Evolutionary conservation across 306 rosid species (phyloP), one percentile per base, ranked within the genome.

Genomic region (Cicer cuneatum): DNA sequence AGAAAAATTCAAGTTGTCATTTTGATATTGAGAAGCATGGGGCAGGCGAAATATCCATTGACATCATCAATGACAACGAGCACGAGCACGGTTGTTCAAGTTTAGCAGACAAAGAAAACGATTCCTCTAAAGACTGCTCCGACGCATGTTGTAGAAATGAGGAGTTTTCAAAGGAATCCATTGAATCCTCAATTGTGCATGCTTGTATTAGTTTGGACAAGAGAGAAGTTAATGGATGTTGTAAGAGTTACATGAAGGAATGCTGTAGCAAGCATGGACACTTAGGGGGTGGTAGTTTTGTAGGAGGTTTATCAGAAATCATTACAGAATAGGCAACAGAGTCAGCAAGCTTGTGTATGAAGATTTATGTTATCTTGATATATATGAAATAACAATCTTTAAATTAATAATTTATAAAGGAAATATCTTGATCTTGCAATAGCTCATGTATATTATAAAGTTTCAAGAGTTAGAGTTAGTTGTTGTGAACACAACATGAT

Each of bases 241-340:
- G 97, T 84, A 87, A 85, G 85, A 90, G 93, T 81, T 90, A 90
- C 84, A 82, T 83, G 96, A 84, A 86, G 84, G 93, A 92, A 82
- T 90, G 98, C 5, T 92, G 97, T 61, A 72, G 75, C 68, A 83
- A 60, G 39, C 88, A 80, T 69, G 85, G 83, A 48, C 89, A 85
- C 57, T 60, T 86, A 18, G 81, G 85, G 49, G 58, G 81, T 71
- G 75, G 82, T 73, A 70, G 79, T 72, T 71, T 86, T 38, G 78
- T 77, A 10, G 84, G 91, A 10, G 84, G 91, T 52, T 77, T 87
- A 60, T 71, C 97, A 33, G 95, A 90, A 78, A 86, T 94, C 1
- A 33, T 85, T 9, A 85, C 78, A 8, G 99, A 94, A 61, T 85
- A 90, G 75, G 83, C 47, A 71, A 72, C 1, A 33, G 8, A 10